phyloP scores from a whole-genome alignment of 345 rosid genomes.

The Lepidium africanum region DNA sequence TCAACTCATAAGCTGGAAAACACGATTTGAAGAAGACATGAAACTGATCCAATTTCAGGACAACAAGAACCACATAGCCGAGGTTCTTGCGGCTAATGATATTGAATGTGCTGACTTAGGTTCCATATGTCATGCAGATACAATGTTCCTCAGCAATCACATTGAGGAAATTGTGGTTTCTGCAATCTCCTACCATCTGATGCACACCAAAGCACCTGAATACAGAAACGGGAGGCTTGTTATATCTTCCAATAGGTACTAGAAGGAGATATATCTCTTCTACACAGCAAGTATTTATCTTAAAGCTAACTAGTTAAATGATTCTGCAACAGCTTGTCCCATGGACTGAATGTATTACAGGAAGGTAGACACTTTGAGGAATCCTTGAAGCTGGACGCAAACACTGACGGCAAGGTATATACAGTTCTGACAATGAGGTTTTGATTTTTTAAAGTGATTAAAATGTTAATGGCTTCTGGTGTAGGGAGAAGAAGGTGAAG shows the following conservation, averaged over 20 bases:
- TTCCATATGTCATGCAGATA: conserved; percentile 76
- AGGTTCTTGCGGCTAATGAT: conserved; percentile 87
- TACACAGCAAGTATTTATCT: neutral
- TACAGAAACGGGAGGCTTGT: conserved; percentile 94
- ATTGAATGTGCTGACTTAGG: conserved; percentile 85
- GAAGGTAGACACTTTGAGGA: conserved; percentile 56
- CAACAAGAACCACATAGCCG: conserved; percentile 87
- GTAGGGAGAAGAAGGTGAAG: conserved; percentile 47
- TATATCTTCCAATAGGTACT: conserved; percentile 78
- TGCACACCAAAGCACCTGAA: conserved; percentile 71
- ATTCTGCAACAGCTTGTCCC: conserved; percentile 73
- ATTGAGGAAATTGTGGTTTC: conserved; percentile 88
- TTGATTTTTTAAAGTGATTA: neutral
- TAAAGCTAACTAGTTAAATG: neutral
- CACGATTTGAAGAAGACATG: conserved; percentile 85
- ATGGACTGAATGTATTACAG: conserved; percentile 82
- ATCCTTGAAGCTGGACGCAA: conserved; percentile 63
- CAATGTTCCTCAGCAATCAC: conserved; percentile 62
- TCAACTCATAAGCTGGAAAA: conserved; percentile 73
- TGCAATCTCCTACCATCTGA: conserved; percentile 86
- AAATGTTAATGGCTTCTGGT: neutral
- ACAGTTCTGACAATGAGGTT: conserved; percentile 10
- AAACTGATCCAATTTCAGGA: conserved; percentile 77
- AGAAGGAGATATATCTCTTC: neutral
- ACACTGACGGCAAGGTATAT: conserved; percentile 64